Conservation (phyloP, 2,329 filamentous ascomycete species). For the Calcarisporium arbuscula region DNA sequence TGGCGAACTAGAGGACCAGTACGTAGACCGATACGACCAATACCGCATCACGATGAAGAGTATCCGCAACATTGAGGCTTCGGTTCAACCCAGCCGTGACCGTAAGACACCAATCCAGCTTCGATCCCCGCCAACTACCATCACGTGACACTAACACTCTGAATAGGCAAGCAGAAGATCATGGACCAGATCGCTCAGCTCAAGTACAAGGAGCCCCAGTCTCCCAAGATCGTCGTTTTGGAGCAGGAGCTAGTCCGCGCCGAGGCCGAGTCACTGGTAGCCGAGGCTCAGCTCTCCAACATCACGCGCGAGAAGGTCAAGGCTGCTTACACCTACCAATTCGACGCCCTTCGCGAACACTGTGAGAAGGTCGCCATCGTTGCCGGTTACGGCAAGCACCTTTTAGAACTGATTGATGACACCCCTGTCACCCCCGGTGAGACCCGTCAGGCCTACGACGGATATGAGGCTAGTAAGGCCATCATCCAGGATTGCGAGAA, state of each 20-base stretch:
- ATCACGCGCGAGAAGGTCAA: constrained; percentile 99
- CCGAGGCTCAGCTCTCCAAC: constrained; percentile 96
- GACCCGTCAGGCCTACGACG: constrained; percentile 91
- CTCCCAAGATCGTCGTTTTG: constrained; percentile 91
- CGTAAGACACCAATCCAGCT: constrained; percentile 50
- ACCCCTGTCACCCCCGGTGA: constrained; percentile 95
- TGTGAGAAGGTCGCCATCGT: constrained; percentile 98
- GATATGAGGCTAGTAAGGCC: constrained; percentile 95
- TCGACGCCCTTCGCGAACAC: constrained; percentile 94
- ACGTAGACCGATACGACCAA: constrained; percentile 97
- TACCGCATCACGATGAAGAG: constrained; percentile 99
- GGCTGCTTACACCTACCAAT: constrained; percentile 96
- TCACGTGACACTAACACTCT: constrained; percentile 1
- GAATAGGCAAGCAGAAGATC: constrained; percentile 94
- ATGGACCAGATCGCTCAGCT: constrained; percentile 97
- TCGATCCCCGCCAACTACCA: not conserved
- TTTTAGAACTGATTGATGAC: constrained; percentile 95
- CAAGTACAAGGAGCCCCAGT: constrained; percentile 99
- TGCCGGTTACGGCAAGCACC: constrained; percentile 93
- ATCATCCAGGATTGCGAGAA: constrained; percentile 99
- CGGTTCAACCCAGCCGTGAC: constrained; percentile 94
- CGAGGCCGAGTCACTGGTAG: constrained; percentile 97
- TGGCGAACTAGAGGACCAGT: constrained; percentile 95
- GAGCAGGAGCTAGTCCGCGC: constrained; percentile 98
- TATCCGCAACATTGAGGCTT: constrained; percentile 97